Conservation (phyloP, 345 rosid genomes). For the Rubroshorea leprosula region DNA sequence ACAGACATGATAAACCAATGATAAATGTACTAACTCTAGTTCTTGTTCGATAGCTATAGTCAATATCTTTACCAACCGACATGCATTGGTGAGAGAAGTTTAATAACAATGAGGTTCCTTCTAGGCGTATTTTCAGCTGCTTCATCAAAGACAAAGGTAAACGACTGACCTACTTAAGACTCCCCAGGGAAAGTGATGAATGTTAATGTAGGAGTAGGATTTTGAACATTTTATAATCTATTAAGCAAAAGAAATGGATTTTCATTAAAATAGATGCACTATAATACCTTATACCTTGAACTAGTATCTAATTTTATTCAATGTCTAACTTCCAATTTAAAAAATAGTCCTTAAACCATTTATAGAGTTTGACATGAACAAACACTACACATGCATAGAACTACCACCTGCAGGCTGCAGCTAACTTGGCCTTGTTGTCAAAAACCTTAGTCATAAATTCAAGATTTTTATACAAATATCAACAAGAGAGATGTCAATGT, state of each 20-base stretch:
- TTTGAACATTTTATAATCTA: too few relatives aligned
- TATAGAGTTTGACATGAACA: background rate
- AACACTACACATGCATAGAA: background rate
- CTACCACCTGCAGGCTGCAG: background rate
- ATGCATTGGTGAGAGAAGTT: background rate
- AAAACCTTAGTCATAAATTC: background rate
- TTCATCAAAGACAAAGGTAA: background rate
- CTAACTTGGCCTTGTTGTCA: too few relatives aligned
- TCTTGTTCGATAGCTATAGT: background rate
- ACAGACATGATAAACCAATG: too few relatives aligned
- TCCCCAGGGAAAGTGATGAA: background rate
- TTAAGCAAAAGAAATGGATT: too few relatives aligned
- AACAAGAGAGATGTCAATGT: background rate
- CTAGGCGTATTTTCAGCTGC: background rate
- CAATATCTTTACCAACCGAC: background rate
- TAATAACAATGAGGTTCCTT: background rate
- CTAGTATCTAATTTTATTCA: too few relatives aligned
- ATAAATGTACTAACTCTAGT: background rate
- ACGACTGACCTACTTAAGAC: background rate
- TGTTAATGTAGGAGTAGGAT: too few relatives aligned
- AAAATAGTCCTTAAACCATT: background rate
- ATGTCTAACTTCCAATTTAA: background rate
- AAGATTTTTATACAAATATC: too few relatives aligned
- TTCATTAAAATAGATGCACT: background rate
- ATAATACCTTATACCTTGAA: background rate